Conservation (phyloP, 768 basidiomycete genomes). For the Amanita rubescens region DNA sequence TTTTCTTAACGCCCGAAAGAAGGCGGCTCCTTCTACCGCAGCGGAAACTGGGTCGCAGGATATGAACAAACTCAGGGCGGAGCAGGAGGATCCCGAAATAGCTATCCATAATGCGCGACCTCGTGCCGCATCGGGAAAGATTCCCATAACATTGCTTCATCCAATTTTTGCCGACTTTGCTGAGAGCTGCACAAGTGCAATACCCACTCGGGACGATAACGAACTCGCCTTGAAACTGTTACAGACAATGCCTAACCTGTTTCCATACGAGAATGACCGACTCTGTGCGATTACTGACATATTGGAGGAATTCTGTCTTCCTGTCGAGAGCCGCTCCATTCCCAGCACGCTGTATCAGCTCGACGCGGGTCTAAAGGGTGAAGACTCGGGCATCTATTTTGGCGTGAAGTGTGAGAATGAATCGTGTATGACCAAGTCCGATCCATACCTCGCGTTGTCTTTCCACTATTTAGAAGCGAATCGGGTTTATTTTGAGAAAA, state of each 20-base stretch:
- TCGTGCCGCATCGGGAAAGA: neutral
- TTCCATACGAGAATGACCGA: neutral
- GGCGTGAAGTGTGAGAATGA: constrained; percentile 14
- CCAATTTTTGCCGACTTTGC: constrained; percentile 15
- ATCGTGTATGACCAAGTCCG: neutral
- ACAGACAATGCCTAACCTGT: neutral
- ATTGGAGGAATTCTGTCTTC: neutral
- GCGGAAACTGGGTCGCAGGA: neutral
- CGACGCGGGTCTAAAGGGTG: neutral
- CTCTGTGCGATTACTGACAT: neutral
- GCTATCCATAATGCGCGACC: constrained; percentile 9
- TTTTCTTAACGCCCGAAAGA: too few species aligned
- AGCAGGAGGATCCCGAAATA: neutral
- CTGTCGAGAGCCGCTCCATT: neutral
- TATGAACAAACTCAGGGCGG: neutral
- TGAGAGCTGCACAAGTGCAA: constrained; percentile 11
- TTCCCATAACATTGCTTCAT: constrained; percentile 18
- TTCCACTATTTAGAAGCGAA: constrained; percentile 14
- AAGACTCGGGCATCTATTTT: neutral
- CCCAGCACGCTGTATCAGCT: neutral
- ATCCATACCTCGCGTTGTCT: constrained; percentile 14
- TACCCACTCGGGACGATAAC: constrained; percentile 2
- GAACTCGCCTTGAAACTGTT: neutral
- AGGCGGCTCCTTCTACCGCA: too few species aligned
- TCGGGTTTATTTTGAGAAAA: neutral